These are phyloP conservation scores for Malus hybrid DNA, from an alignment of 331 rosid species.

Conservation along the genomic window DNA sequence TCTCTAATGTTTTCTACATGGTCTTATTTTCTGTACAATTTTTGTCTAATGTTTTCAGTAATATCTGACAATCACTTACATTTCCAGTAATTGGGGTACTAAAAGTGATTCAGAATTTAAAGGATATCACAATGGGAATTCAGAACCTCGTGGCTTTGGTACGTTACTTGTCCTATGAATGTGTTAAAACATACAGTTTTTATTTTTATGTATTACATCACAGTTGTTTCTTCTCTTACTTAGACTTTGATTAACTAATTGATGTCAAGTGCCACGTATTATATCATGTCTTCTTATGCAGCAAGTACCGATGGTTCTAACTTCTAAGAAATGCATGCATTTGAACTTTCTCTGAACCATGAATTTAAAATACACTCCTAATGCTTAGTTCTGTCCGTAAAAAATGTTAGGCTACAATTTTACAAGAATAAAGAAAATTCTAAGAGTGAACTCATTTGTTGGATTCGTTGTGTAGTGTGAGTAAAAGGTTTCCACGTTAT, in stretches of 20 bases:
- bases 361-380: not conserved
- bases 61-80: conserved; percentile 20
- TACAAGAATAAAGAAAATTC: not conserved
- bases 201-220: not conserved
- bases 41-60: not conserved
- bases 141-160: conserved; percentile 98
- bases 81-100: conserved; percentile 90
- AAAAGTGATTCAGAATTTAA: conserved; percentile 93
- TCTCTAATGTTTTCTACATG: not conserved
- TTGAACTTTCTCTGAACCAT: not conserved
- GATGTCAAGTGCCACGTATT: not conserved
- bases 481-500: not conserved
- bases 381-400: not conserved
- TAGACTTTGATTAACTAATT: not conserved
- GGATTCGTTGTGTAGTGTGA: not conserved
- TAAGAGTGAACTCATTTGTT: not conserved
- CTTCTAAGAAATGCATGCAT: not conserved
- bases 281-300: not conserved
- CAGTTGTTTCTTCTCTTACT: not conserved
- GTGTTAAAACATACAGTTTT: not conserved
- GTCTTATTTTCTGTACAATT: not conserved
- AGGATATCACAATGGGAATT: conserved; percentile 97
- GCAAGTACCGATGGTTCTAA: not conserved
- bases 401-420: not conserved
- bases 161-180: conserved; percentile 7